These are phyloP conservation scores for Tinospora cordifolia DNA, from an alignment of 164 flowering plant species.

Conservation along the genomic window DNA sequence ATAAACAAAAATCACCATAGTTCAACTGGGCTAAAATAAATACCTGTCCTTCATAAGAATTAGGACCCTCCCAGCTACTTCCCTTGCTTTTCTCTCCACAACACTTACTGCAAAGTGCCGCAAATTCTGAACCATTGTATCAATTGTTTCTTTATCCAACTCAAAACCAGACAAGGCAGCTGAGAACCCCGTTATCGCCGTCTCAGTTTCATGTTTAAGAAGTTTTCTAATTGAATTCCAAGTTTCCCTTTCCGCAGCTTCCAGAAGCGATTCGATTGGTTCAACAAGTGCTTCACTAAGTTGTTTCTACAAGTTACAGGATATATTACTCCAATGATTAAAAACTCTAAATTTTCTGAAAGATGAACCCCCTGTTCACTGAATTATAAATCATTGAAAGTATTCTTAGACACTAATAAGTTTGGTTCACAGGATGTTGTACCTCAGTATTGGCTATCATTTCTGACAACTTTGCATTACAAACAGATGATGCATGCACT, in stretches of 20 bases:
- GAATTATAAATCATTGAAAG: neutral
- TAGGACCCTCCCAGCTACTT: conserved; percentile 69
- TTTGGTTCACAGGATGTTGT: neutral
- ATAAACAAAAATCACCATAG: neutral
- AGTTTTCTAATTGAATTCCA: conserved; percentile 66
- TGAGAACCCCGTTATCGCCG: conserved; percentile 40
- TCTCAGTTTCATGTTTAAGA: conserved; percentile 50
- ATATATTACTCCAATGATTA: neutral
- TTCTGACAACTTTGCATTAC: conserved; percentile 44
- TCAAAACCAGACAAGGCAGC: conserved; percentile 47
- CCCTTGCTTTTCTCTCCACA: conserved; percentile 64
- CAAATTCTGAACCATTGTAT: conserved; percentile 39
- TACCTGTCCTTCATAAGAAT: conserved; percentile 79
- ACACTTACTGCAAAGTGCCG: conserved; percentile 38
- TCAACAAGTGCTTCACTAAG: conserved; percentile 37
- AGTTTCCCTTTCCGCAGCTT: conserved; percentile 43
- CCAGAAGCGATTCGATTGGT: conserved; percentile 55
- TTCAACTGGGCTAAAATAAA: neutral
- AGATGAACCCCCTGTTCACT: neutral
- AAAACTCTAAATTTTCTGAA: neutral
- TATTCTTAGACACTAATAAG: too few species aligned
- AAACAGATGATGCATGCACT: conserved; percentile 42
- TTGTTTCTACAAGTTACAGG: conserved; percentile 33
- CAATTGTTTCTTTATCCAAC: conserved; percentile 35
- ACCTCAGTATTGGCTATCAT: conserved; percentile 45